Evolutionary conservation across 768 basidiomycete species (phyloP).

Genomic region (Zangia roseola): DNA sequence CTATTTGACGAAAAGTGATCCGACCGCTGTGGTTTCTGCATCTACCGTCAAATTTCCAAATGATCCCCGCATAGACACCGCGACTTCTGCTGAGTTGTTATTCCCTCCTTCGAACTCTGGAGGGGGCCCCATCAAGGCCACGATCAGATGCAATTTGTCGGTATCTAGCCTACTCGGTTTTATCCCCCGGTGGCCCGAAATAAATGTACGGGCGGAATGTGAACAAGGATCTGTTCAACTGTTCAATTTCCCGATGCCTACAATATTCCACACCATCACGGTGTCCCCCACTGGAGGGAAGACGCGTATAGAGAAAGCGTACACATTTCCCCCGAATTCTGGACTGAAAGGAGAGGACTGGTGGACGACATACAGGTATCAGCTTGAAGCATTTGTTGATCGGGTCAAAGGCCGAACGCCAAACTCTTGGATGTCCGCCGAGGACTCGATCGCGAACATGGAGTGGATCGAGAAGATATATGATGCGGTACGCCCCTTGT

Average conservation of each 20-base stretch:
- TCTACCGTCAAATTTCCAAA: slow-evolving; percentile 21
- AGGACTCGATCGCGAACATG: slow-evolving; percentile 58
- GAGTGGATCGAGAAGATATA: slow-evolving; percentile 59
- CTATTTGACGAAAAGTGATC: slow-evolving; percentile 45
- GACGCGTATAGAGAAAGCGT: slow-evolving; percentile 42
- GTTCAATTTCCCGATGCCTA: slow-evolving; percentile 44
- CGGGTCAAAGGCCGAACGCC: slow-evolving; percentile 50
- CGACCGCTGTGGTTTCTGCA: slow-evolving; percentile 42
- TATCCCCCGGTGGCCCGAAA: slow-evolving; percentile 39
- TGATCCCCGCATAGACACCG: slow-evolving; percentile 40
- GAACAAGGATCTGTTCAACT: slow-evolving; percentile 44
- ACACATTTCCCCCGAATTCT: slow-evolving; percentile 36
- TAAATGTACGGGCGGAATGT: slow-evolving; percentile 39
- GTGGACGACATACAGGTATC: slow-evolving; percentile 57
- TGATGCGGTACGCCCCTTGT: slow-evolving; percentile 37
- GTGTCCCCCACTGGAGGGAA: slow-evolving; percentile 37
- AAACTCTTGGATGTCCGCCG: slow-evolving; percentile 51
- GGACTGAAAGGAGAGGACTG: slow-evolving; percentile 47
- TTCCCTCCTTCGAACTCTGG: slow-evolving; percentile 29
- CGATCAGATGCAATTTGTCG: slow-evolving; percentile 36
- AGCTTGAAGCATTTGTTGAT: slow-evolving; percentile 66
- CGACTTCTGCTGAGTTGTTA: slow-evolving; percentile 41
- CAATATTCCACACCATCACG: slow-evolving; percentile 48
- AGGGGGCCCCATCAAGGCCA: slow-evolving; percentile 33
- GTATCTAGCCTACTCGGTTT: slow-evolving; percentile 33